Evolutionary conservation across 257 asterid genomes (phyloP).

Genomic region (Verbena officinalis): DNA sequence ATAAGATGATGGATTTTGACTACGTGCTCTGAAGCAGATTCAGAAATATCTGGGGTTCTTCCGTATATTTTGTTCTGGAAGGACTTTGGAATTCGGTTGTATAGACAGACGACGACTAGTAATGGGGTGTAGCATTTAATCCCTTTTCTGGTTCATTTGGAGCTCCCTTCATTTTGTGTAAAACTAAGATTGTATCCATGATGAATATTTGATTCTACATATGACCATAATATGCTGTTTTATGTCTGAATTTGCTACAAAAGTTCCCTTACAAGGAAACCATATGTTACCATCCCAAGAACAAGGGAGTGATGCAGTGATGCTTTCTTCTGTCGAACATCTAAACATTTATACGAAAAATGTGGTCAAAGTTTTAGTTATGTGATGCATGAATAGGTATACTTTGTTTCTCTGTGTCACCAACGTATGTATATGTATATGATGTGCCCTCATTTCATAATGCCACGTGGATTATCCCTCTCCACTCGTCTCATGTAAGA

Average conservation of each 20-base stretch:
- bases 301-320: too few species aligned
- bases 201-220: slow-evolving; percentile 3
- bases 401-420: too few species aligned
- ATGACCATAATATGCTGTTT: neutral
- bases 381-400: too few species aligned
- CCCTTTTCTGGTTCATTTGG: neutral
- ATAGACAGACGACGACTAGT: slow-evolving; percentile 17
- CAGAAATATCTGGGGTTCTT: slow-evolving; percentile 27
- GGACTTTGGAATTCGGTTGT: slow-evolving; percentile 27
- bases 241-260: neutral
- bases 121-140: neutral
- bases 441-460: too few species aligned
- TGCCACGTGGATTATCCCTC: too few species aligned
- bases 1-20: slow-evolving; percentile 4
- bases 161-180: neutral
- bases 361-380: too few species aligned
- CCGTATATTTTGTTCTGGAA: slow-evolving; percentile 40
- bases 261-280: neutral
- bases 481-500: too few species aligned
- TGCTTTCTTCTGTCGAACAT: too few species aligned
- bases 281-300: too few species aligned
- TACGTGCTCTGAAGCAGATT: neutral
- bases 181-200: slow-evolving; percentile 3
- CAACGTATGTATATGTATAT: too few species aligned
- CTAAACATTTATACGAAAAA: too few species aligned